These are phyloP conservation scores for Moricandia arvensis DNA, from an alignment of 345 rosid genomes.

Conservation along the genomic window DNA sequence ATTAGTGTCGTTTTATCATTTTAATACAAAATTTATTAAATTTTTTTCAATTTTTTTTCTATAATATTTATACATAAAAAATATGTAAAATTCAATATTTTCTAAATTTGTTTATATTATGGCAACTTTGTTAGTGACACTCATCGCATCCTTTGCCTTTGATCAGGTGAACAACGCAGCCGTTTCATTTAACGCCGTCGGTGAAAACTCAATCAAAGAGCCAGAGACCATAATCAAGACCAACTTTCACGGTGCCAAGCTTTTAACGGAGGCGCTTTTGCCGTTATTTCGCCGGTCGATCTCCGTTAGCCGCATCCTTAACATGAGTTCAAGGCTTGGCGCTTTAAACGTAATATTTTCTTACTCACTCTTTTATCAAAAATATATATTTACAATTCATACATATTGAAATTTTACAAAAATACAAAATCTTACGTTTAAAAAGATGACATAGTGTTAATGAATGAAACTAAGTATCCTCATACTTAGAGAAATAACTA, in stretches of 20 bases:
- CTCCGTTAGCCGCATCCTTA: slow-evolving; percentile 59
- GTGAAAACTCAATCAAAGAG: slow-evolving; percentile 59
- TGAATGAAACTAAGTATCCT: too few species aligned
- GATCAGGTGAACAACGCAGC: slow-evolving; percentile 79
- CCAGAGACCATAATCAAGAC: slow-evolving; percentile 73
- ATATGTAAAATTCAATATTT: too few species aligned
- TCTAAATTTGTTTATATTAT: too few species aligned
- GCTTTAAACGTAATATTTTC: slow-evolving; percentile 51
- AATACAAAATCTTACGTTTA: too few species aligned
- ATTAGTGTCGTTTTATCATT: too few species aligned
- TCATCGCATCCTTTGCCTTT: not conserved
- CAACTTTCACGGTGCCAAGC: slow-evolving; percentile 68
- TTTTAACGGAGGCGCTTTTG: slow-evolving; percentile 59
- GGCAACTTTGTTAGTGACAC: not conserved
- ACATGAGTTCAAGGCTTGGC: slow-evolving; percentile 81
- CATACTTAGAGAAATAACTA: too few species aligned
- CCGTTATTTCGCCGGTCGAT: slow-evolving; percentile 62
- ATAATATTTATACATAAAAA: too few species aligned
- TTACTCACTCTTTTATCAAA: not conserved
- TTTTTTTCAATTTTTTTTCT: too few species aligned
- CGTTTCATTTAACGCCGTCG: slow-evolving; percentile 65
- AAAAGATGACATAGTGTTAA: too few species aligned
- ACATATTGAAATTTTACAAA: not conserved
- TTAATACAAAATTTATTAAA: too few species aligned
- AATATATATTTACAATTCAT: not conserved